Evolutionary conservation across 2,329 filamentous ascomycete genomes (phyloP), one percentile per base, ranked within the genome.

Genomic region (Blumeriella jaapii): DNA sequence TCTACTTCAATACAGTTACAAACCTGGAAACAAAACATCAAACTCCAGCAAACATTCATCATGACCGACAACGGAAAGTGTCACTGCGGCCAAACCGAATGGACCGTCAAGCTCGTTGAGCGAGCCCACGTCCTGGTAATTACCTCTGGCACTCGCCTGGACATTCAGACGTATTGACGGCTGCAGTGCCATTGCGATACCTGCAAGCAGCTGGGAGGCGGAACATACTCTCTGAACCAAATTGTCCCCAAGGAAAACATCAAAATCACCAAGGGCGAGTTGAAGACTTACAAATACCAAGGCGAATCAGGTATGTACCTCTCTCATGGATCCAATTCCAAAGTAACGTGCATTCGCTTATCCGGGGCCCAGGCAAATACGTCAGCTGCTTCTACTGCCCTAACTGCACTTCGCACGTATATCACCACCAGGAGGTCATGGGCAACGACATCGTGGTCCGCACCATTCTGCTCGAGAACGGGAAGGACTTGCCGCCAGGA

Each of bases 121-220:
- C 63, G 61, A 59, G 52, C 55, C 50, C 58, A 61, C 36, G 58
- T 62, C 39, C 55, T 59, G 46, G 53, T 55, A 42, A 39, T 43
- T 13, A 17, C 11, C 20, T n/a, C 22, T 19, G 27, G 9, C 15
- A 15, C 6, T 6, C 3, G 5, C 11, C 15, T 23, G 6, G 15
- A 24, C 3, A 8, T 24, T 11, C 11, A 24, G 4, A 14, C 9
- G 13, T 7, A 14, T 9, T 26, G n/a, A 10, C 24, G 31, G 6
- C 17, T 8, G 23, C 10, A 36, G 24, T 68, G 68, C 60, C 69
- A 73, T 49, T 73, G 70, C 58, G 60, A 68, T 47, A 69, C 68
- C 18, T 74, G 70, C 54, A 80, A 81, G 70, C 68, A 79, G 34
- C 76, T 77, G 24, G 63, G 65, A 30, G 78, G 82, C 52, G 75